These are phyloP conservation scores for Rhizopogon vulgaris DNA, from an alignment of 768 basidiomycete species.

Conservation along the genomic window DNA sequence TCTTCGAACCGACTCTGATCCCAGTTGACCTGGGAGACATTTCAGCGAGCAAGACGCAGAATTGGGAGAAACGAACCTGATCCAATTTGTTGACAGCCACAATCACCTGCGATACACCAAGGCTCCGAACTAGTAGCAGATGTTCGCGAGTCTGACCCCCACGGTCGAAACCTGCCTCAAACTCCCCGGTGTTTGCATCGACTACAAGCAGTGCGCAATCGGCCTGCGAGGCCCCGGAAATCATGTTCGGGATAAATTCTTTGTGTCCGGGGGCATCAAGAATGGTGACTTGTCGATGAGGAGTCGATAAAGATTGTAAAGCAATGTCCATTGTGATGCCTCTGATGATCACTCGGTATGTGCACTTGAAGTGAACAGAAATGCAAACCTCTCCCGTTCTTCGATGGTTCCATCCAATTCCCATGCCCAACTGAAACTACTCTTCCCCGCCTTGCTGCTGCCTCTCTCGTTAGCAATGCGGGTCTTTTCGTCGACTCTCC, in stretches of 20 bases:
- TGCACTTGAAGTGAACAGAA: not conserved
- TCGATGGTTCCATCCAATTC: conserved; percentile 89
- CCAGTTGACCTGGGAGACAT: conserved; percentile 71
- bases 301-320: conserved; percentile 67
- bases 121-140: conserved; percentile 81
- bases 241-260: conserved; percentile 99
- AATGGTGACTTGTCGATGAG: conserved; percentile 78
- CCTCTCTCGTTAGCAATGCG: conserved; percentile 82
- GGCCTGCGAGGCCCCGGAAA: conserved; percentile 95
- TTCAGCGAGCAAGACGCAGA: not conserved
- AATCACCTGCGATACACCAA: conserved; percentile 87
- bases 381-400: conserved; percentile 80
- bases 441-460: conserved; percentile 84
- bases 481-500: conserved; percentile 80
- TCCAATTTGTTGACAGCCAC: conserved; percentile 96
- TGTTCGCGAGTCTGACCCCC: conserved; percentile 97
- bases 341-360: conserved; percentile 35
- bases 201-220: conserved; percentile 93
- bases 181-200: conserved; percentile 85
- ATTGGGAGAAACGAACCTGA: conserved; percentile 43
- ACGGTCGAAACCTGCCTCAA: conserved; percentile 91
- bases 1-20: conserved; percentile 77
- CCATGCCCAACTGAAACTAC: conserved; percentile 98
- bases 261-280: conserved; percentile 96
- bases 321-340: conserved; percentile 99